These are phyloP conservation scores for Gastrolobium villosum DNA, from an alignment of 306 rosid species.

Conservation along the genomic window DNA sequence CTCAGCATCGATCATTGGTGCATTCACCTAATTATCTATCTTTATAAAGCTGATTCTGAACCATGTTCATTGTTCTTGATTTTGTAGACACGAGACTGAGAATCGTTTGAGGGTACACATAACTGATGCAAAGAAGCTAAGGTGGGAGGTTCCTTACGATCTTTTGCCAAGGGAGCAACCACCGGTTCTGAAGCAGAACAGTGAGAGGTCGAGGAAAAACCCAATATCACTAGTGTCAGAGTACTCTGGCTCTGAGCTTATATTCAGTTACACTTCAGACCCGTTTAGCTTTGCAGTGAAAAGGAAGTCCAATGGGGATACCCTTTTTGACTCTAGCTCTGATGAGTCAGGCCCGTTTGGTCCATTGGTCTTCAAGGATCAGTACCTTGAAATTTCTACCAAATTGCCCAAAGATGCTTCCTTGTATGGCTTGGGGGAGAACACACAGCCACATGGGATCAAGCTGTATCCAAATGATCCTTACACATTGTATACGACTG, in stretches of 20 bases:
- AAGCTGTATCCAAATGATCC: conserved; percentile 80
- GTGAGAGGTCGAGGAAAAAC: conserved; percentile 48
- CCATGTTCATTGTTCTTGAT: neutral
- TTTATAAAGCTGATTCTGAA: neutral
- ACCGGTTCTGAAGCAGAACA: conserved; percentile 56
- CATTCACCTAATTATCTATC: neutral
- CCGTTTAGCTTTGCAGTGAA: conserved; percentile 79
- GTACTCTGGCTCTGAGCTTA: conserved; percentile 64
- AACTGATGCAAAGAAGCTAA: conserved; percentile 74
- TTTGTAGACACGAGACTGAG: conserved; percentile 73
- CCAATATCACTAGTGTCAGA: conserved; percentile 48
- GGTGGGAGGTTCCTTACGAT: conserved; percentile 92
- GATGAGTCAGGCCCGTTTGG: conserved; percentile 61
- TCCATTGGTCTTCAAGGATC: conserved; percentile 82
- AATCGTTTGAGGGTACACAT: conserved; percentile 83
- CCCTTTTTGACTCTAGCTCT: conserved; percentile 71
- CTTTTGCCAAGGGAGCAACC: conserved; percentile 80
- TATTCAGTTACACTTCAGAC: conserved; percentile 70
- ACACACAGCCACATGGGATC: conserved; percentile 84
- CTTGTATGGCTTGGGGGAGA: conserved; percentile 88
- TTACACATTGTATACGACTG: conserved; percentile 79
- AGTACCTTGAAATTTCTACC: conserved; percentile 87
- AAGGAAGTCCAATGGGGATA: conserved; percentile 80
- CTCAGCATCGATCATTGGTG: neutral
- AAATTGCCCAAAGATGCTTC: conserved; percentile 74